Evolutionary conservation across 2,329 filamentous ascomycete genomes (phyloP), one percentile per base, ranked within the genome.

Genomic region (Penicillium sp.): DNA sequence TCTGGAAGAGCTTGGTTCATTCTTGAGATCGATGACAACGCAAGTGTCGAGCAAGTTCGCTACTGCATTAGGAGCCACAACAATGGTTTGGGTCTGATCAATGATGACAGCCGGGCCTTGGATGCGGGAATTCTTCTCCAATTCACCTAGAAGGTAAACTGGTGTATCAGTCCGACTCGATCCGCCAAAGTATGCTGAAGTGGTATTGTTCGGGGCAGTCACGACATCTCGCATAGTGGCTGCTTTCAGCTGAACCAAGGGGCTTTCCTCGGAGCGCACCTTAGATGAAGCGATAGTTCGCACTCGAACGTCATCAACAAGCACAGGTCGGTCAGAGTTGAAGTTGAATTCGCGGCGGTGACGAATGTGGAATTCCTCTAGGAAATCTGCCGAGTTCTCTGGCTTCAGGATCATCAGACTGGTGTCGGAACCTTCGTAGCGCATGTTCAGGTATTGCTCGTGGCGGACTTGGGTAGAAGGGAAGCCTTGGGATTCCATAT

Each of bases 311-410:
- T 96, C 92, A 58, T 96, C 92, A 2, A 97, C 83, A 35, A 96
- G 89, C 45, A 96, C 88, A 53, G 95, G 88, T 48, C 91, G 82
- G 50, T 95, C 90, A 14, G 85, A 85, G 0, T 90, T 94, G 69
- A 97, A 97, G 0, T 91, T 91, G 69, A 97, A 97, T 67, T 97
- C 92, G 66, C 93, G 89, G 46, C 90, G 87, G 70, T 97, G 93
- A 61, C 95, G 89, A 64, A 86, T 85, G 36, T 93, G 80, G 69
- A 97, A 97, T 0, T 90, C 90, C 59, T 87, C 83, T 2, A 87
- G 88, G 73, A 93, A 97, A 2, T 88, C 88, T 84, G 88, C 91
- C 84, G 88, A 93, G 51, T 87, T 83, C 4, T 85, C 86, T 79
- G 5, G 89, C 88, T 73, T 71, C 5, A 77, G 63, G 16, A 82